A percentile compares a stretch with the other conserved stretches of the same genome.
Evolutionary conservation across 2,329 filamentous ascomycete genomes (phyloP).

Genomic region (Magnaporthiopsis poae): DNA sequence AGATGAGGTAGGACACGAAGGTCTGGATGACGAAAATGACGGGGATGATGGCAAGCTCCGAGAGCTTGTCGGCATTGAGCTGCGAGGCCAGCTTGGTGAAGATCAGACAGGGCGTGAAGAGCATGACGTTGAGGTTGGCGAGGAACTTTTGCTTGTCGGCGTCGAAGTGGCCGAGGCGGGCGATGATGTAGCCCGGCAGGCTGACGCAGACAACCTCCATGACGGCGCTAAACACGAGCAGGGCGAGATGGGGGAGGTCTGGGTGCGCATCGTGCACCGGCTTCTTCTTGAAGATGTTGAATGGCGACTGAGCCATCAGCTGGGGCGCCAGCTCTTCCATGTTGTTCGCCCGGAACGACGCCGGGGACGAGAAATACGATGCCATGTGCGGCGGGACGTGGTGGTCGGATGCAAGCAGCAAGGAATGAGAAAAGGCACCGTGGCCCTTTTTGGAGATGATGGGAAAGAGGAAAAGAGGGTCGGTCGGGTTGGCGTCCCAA

Average conservation of each 20-base stretch:
- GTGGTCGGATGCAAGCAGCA: neutral
- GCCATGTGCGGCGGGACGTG: slow-evolving; percentile 1
- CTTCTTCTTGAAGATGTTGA: slow-evolving; percentile 29
- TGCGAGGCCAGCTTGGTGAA: slow-evolving; percentile 96
- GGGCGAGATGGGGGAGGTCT: slow-evolving; percentile 56
- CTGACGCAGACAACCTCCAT: slow-evolving; percentile 92
- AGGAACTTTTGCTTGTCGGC: slow-evolving; percentile 93
- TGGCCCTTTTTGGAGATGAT: neutral
- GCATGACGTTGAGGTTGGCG: slow-evolving; percentile 87
- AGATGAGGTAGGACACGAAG: slow-evolving; percentile 70
- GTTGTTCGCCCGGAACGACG: slow-evolving; percentile 33
- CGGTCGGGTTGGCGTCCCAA: neutral
- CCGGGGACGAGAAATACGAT: slow-evolving; percentile 26
- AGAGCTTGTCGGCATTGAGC: slow-evolving; percentile 79
- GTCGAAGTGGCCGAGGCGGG: slow-evolving; percentile 83
- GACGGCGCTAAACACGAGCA: slow-evolving; percentile 89
- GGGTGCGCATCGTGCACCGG: slow-evolving; percentile 46
- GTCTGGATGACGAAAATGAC: slow-evolving; percentile 86
- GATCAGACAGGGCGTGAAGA: slow-evolving; percentile 95
- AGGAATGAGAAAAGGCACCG: neutral
- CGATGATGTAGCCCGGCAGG: slow-evolving; percentile 86
- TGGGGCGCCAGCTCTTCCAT: slow-evolving; percentile 14
- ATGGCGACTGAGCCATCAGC: slow-evolving; percentile 26
- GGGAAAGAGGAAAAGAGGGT: too few relatives aligned
- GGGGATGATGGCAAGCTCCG: slow-evolving; percentile 88